These are phyloP conservation scores for Wallacemonas sp. DNA, from an alignment of 208 protist species.

Conservation along the genomic window DNA sequence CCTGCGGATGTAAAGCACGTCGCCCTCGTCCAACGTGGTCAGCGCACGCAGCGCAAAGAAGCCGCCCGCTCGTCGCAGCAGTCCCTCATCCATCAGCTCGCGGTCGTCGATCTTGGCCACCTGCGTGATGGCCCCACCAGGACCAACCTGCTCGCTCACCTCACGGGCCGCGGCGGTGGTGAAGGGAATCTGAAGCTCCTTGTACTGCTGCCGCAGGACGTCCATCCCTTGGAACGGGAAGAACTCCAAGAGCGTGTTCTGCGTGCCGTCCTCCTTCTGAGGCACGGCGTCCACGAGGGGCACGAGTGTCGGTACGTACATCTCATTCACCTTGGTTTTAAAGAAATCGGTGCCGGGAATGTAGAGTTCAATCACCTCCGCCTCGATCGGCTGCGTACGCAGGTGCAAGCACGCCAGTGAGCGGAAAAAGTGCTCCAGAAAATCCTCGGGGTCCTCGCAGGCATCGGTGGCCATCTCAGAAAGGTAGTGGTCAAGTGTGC, in stretches of 20 bases:
- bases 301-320: constrained; percentile 86
- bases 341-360: constrained; percentile 87
- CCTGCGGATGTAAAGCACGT: constrained; percentile 73
- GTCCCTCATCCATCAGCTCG: constrained; percentile 44
- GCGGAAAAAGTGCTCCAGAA: constrained; percentile 78
- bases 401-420: constrained; percentile 66
- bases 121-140: constrained; percentile 13
- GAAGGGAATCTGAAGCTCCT: constrained; percentile 49
- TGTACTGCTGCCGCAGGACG: constrained; percentile 39
- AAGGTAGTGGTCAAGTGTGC: constrained; percentile 74
- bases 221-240: constrained; percentile 54
- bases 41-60: constrained; percentile 87
- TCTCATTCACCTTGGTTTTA: constrained; percentile 77
- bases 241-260: constrained; percentile 83
- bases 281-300: constrained; percentile 79
- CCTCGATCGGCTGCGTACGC: constrained; percentile 82
- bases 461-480: constrained; percentile 86
- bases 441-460: constrained; percentile 84
- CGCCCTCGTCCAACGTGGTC: constrained; percentile 52
- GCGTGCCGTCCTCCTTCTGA: constrained; percentile 71
- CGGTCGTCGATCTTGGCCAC: constrained; percentile 28
- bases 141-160: constrained; percentile 18
- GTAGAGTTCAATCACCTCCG: constrained; percentile 48
- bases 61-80: constrained; percentile 36
- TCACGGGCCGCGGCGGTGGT: constrained; percentile 23